Percentiles rank a stretch among this genome's conserved stretches.
Conservation (phyloP, 2,329 filamentous ascomycete genomes). For the Tolypocladium album region DNA sequence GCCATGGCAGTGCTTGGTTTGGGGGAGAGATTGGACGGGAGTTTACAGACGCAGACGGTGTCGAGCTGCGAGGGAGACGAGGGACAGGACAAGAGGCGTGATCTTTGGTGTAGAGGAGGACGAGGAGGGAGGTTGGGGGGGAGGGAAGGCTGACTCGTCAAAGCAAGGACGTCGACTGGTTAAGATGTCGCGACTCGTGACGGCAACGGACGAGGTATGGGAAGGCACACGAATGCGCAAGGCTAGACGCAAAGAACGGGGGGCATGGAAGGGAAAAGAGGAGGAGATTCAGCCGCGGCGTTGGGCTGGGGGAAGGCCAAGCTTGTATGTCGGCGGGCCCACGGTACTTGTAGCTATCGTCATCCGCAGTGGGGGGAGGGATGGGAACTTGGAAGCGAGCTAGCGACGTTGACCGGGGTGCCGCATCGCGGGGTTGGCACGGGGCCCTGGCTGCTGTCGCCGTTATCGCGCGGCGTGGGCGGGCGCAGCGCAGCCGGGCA, state of each 20-base stretch:
- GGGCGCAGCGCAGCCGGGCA: too few species aligned
- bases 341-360: background rate
- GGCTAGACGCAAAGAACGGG: background rate
- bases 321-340: background rate
- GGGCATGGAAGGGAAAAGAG: background rate
- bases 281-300: background rate
- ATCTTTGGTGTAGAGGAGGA: background rate
- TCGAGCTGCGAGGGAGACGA: background rate
- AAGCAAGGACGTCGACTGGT: background rate
- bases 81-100: too few species aligned
- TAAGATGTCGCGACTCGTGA: background rate
- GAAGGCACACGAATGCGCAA: background rate
- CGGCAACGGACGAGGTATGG: background rate
- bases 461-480: background rate
- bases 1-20: background rate
- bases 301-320: background rate
- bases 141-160: too few species aligned
- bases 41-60: background rate
- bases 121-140: background rate
- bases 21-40: background rate
- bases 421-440: background rate
- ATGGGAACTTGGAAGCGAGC: background rate
- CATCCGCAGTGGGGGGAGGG: background rate
- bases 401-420: background rate
- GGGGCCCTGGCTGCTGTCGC: background rate